A percentile compares a stretch with the other conserved stretches of the same genome.
These are phyloP conservation scores for Syncephalastrum contaminatum DNA, from an alignment of 371 early-diverging fungal genomes.

Conservation along the genomic window DNA sequence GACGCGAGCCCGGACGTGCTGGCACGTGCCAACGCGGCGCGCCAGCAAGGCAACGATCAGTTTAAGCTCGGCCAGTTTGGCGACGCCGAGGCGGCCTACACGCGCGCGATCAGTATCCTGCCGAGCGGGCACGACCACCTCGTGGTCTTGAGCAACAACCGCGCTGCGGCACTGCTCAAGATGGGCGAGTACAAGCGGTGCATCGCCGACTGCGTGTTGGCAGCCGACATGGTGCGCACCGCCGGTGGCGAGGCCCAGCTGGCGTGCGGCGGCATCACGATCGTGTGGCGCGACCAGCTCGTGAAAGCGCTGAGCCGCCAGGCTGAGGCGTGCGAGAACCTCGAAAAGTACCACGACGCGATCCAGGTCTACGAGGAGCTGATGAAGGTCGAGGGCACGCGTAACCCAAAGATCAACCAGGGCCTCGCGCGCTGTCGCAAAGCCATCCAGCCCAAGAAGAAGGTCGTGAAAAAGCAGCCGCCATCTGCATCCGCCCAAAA, in stretches of 20 bases:
- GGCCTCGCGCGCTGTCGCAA: slow-evolving; percentile 36
- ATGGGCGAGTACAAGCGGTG: slow-evolving; percentile 78
- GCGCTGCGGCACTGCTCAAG: slow-evolving; percentile 84
- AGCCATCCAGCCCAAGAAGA: slow-evolving; percentile 22
- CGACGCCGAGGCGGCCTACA: slow-evolving; percentile 78
- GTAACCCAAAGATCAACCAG: slow-evolving; percentile 52
- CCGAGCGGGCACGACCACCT: slow-evolving; percentile 62
- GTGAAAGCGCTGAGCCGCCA: slow-evolving; percentile 72
- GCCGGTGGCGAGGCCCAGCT: slow-evolving; percentile 26
- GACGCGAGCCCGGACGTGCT: slow-evolving; percentile 21
- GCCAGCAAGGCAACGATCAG: slow-evolving; percentile 73
- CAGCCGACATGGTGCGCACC: slow-evolving; percentile 41
- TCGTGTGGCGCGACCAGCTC: slow-evolving; percentile 58
- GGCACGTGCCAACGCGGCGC: slow-evolving; percentile 38
- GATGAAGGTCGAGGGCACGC: slow-evolving; percentile 40
- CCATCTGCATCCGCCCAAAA: slow-evolving; percentile 7
- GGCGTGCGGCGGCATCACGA: slow-evolving; percentile 34
- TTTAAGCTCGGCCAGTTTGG: slow-evolving; percentile 90
- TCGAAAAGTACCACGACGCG: slow-evolving; percentile 80
- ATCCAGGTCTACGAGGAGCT: slow-evolving; percentile 66
- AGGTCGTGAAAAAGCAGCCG: not conserved
- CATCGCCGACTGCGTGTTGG: slow-evolving; percentile 63
- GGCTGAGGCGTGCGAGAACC: slow-evolving; percentile 77
- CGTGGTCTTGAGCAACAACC: slow-evolving; percentile 80
- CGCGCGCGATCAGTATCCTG: slow-evolving; percentile 60